These are phyloP conservation scores for Colletotrichum abscissum DNA, from an alignment of 2,329 filamentous ascomycete genomes.

Conservation along the genomic window DNA sequence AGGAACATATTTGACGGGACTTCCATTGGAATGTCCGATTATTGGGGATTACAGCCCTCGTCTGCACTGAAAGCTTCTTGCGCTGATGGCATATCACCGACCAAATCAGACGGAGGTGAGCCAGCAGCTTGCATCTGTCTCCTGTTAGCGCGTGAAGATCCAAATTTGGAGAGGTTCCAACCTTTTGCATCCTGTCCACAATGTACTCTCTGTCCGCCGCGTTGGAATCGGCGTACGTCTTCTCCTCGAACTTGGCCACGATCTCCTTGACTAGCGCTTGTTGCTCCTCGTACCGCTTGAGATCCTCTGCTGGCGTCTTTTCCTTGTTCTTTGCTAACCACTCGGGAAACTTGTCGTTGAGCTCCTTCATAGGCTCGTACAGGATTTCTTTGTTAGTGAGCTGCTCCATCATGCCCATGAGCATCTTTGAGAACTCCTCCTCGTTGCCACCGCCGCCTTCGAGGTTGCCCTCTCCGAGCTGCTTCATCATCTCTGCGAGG, in stretches of 20 bases:
- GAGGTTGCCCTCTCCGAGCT: slow-evolving; percentile 76
- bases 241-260: slow-evolving; percentile 86
- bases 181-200: slow-evolving; percentile 98
- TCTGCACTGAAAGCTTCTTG: slow-evolving; percentile 76
- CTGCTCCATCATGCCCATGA: slow-evolving; percentile 99
- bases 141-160: slow-evolving; percentile 34
- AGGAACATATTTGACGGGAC: slow-evolving; percentile 38
- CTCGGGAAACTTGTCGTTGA: slow-evolving; percentile 89
- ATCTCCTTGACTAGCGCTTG: slow-evolving; percentile 85
- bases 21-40: slow-evolving; percentile 43
- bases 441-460: slow-evolving; percentile 70
- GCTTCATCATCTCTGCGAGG: slow-evolving; percentile 91
- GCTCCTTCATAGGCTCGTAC: slow-evolving; percentile 98
- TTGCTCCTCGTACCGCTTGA: slow-evolving; percentile 85
- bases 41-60: slow-evolving; percentile 73
- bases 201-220: slow-evolving; percentile 88
- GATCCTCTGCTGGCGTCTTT: slow-evolving; percentile 75
- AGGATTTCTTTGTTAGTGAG: slow-evolving; percentile 98
- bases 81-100: slow-evolving; percentile 88
- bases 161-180: slow-evolving; percentile 49
- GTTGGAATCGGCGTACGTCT: slow-evolving; percentile 84
- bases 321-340: slow-evolving; percentile 86
- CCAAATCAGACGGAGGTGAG: slow-evolving; percentile 88
- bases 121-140: slow-evolving; percentile 95
- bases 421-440: slow-evolving; percentile 92